Percentiles rank a stretch among this genome's conserved stretches.
These are phyloP conservation scores for Diaporthe ilicicola DNA, from an alignment of 2,329 filamentous ascomycete species.

Conservation along the genomic window DNA sequence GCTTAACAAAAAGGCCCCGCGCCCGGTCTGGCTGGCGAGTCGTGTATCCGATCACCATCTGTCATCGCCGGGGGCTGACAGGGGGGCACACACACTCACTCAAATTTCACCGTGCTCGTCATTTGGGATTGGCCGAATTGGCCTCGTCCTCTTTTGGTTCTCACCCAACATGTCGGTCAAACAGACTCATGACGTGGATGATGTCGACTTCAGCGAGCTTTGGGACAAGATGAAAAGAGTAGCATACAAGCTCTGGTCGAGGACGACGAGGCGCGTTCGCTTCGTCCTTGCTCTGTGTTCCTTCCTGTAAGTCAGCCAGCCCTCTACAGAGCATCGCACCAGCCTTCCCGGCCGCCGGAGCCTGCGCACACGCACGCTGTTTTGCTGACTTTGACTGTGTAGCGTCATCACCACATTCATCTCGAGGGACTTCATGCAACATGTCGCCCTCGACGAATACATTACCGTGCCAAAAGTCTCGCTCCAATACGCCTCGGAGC, in stretches of 20 bases:
- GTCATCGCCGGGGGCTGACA: background rate
- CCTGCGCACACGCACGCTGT: background rate
- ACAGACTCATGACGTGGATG: constrained; percentile 21
- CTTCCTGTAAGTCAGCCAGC: constrained; percentile 30
- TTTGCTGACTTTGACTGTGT: constrained; percentile 3
- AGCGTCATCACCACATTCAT: constrained; percentile 26
- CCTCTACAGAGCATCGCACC: background rate
- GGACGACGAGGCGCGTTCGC: constrained; percentile 31
- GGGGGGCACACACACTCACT: background rate
- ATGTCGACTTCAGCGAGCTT: constrained; percentile 29
- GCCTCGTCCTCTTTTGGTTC: background rate
- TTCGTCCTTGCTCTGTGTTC: constrained; percentile 11
- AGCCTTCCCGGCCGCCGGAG: background rate
- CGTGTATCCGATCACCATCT: background rate
- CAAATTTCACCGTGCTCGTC: background rate
- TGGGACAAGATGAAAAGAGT: constrained; percentile 30
- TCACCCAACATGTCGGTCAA: constrained; percentile 21
- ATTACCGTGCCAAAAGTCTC: constrained; percentile 32
- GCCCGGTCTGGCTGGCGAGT: background rate
- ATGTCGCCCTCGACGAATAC: constrained; percentile 25
- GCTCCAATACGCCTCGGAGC: constrained; percentile 31
- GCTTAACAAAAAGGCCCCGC: background rate
- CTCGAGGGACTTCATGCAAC: constrained; percentile 29
- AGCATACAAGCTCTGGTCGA: constrained; percentile 27
- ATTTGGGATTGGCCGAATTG: background rate